Evolutionary conservation across 495 filamentous ascomycete genomes (phyloP).

Genomic region (Acidiella bohemica): DNA sequence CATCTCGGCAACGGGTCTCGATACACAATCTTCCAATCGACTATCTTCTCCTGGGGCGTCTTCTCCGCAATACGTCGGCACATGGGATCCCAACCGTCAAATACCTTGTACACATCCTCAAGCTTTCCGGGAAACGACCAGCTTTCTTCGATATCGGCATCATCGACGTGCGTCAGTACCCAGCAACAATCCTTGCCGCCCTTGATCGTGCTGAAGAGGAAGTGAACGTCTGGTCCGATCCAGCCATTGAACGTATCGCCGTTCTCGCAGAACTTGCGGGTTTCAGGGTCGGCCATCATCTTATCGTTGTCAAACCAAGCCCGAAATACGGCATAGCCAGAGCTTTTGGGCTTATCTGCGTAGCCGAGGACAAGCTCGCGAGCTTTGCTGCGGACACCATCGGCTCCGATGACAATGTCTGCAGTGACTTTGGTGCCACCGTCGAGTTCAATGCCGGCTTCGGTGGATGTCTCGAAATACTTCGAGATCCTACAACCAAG

Average conservation of each 20-base stretch:
- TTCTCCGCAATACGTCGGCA: constrained; percentile 44
- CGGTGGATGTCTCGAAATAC: constrained; percentile 43
- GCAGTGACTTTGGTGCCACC: constrained; percentile 35
- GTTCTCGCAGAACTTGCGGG: constrained; percentile 44
- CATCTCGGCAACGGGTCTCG: constrained; percentile 55
- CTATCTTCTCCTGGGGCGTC: constrained; percentile 43
- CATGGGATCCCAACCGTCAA: constrained; percentile 53
- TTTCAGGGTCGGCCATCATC: constrained; percentile 48
- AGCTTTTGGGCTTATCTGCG: constrained; percentile 44
- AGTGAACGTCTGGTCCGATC: constrained; percentile 52
- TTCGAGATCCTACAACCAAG: constrained; percentile 38
- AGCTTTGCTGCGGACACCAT: constrained; percentile 47
- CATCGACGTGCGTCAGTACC: constrained; percentile 54
- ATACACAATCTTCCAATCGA: constrained; percentile 63
- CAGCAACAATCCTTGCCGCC: constrained; percentile 52
- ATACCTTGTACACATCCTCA: constrained; percentile 46
- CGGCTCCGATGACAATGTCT: constrained; percentile 46
- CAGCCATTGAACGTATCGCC: constrained; percentile 52
- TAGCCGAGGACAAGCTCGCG: constrained; percentile 46
- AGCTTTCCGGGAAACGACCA: constrained; percentile 51
- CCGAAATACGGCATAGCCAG: constrained; percentile 45
- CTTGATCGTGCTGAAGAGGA: constrained; percentile 49
- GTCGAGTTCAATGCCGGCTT: constrained; percentile 42
- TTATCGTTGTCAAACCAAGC: constrained; percentile 49
- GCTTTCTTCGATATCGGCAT: constrained; percentile 48